These are phyloP conservation scores for Brassica nigra DNA, from an alignment of 345 rosid genomes.

Conservation along the genomic window DNA sequence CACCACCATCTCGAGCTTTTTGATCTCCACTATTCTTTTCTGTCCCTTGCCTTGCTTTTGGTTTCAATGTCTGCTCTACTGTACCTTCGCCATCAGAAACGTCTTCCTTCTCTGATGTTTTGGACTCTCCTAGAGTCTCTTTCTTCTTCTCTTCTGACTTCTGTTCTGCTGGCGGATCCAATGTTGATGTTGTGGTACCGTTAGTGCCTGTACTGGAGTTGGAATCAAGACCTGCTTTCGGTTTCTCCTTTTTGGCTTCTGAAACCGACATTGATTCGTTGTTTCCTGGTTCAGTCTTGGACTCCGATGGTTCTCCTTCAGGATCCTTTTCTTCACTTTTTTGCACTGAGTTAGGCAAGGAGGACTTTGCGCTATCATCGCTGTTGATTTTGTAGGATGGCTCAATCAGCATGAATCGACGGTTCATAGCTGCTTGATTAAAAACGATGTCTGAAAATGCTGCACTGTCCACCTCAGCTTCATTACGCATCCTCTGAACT, in stretches of 20 bases:
- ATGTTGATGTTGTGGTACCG: neutral
- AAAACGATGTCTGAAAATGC: conserved; percentile 65
- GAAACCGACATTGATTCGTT: conserved; percentile 27
- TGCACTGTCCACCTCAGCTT: conserved; percentile 67
- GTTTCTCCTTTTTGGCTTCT: conserved; percentile 46
- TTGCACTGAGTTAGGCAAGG: conserved; percentile 44
- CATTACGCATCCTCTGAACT: conserved; percentile 70
- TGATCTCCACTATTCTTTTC: conserved; percentile 28
- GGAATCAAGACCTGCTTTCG: conserved; percentile 20
- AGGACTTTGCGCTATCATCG: conserved; percentile 58
- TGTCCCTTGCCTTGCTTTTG: conserved; percentile 30
- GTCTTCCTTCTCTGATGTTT: neutral
- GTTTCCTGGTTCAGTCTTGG: conserved; percentile 34
- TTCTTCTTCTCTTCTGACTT: conserved; percentile 41
- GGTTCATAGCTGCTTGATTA: conserved; percentile 55
- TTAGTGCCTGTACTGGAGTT: conserved; percentile 32
- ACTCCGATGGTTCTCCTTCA: conserved; percentile 46
- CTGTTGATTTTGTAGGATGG: conserved; percentile 70
- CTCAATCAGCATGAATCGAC: conserved; percentile 68
- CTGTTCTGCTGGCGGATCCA: conserved; percentile 12
- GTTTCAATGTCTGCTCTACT: conserved; percentile 25
- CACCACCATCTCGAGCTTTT: conserved; percentile 25
- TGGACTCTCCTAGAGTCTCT: conserved; percentile 32
- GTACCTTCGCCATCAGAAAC: conserved; percentile 26
- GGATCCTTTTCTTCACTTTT: conserved; percentile 55